A percentile compares a stretch with the other conserved stretches of the same genome.
Evolutionary conservation across 371 early-diverging fungal species (phyloP).

Genomic region (Mortierella sp.): DNA sequence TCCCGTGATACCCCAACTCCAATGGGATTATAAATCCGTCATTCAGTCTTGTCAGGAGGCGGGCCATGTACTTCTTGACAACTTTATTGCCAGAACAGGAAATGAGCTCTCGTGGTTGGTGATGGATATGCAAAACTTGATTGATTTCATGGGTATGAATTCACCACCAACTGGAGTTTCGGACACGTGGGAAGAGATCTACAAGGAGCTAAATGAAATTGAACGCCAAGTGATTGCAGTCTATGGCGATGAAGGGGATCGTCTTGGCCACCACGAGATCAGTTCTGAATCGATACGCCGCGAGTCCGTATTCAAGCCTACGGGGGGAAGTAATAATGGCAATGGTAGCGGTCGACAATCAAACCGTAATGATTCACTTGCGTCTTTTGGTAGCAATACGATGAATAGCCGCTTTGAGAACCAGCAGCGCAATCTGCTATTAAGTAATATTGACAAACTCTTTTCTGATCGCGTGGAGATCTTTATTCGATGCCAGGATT

Average conservation of each 20-base stretch:
- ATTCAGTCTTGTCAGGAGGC: constrained; percentile 43
- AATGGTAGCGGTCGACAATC: constrained; percentile 15
- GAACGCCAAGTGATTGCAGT: constrained; percentile 41
- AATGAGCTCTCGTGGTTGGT: constrained; percentile 50
- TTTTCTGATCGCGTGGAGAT: constrained; percentile 78
- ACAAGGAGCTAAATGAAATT: constrained; percentile 38
- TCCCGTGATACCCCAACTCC: constrained; percentile 40
- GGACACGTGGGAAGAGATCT: constrained; percentile 38
- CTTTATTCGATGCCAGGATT: constrained; percentile 68
- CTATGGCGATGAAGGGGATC: constrained; percentile 52
- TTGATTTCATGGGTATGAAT: constrained; percentile 21
- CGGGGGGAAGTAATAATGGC: constrained; percentile 28
- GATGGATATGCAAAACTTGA: constrained; percentile 27
- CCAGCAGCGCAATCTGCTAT: constrained; percentile 57
- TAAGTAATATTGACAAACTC: constrained; percentile 76
- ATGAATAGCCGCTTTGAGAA: constrained; percentile 46
- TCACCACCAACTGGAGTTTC: constrained; percentile 44
- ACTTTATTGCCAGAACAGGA: constrained; percentile 43
- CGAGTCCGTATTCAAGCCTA: constrained; percentile 28
- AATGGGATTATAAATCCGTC: constrained; percentile 46
- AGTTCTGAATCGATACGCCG: constrained; percentile 54
- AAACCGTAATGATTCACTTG: constrained; percentile 40
- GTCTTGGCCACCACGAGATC: constrained; percentile 29
- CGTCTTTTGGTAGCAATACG: constrained; percentile 51
- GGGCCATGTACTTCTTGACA: constrained; percentile 36